Evolutionary conservation across 2,329 filamentous ascomycete genomes (phyloP).

Genomic region (Penicillium italicum): DNA sequence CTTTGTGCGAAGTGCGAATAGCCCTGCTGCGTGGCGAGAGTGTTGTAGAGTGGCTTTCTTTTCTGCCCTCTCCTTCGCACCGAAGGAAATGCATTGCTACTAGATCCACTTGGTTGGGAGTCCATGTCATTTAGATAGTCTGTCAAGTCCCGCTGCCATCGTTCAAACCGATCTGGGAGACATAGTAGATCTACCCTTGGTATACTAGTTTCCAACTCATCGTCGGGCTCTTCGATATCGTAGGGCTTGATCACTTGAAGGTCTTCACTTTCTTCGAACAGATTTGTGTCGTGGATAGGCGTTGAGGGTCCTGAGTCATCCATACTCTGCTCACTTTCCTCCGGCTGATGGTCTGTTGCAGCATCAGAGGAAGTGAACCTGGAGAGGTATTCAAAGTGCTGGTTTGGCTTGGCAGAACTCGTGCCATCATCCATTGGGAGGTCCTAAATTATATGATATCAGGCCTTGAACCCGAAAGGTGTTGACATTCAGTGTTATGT

Average conservation of each 20-base stretch:
- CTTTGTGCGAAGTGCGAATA: conserved; percentile 2
- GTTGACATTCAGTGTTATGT: background rate
- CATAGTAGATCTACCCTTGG: conserved; percentile 14
- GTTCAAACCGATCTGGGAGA: conserved; percentile 23
- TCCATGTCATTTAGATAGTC: conserved; percentile 33
- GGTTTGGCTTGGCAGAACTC: background rate
- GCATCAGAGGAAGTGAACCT: background rate
- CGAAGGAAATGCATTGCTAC: conserved; percentile 1
- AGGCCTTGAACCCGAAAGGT: background rate
- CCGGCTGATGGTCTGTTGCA: background rate
- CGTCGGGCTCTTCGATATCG: conserved; percentile 37
- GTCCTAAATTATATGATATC: background rate
- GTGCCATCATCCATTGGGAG: conserved; percentile 5
- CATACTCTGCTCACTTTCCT: conserved; percentile 13
- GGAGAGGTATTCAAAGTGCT: background rate
- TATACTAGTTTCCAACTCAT: conserved; percentile 17
- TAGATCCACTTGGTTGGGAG: conserved; percentile 28
- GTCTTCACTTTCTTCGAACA: conserved; percentile 15
- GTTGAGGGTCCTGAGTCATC: conserved; percentile 14
- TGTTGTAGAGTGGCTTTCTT: conserved; percentile 30
- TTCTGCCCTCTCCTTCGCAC: conserved; percentile 32
- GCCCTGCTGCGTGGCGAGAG: conserved; percentile 6
- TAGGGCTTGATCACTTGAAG: conserved; percentile 38
- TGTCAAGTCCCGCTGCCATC: conserved; percentile 35
- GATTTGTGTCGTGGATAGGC: conserved; percentile 1